These are phyloP conservation scores for Populus hybrid DNA, from an alignment of 441 rosid genomes.

Conservation along the genomic window DNA sequence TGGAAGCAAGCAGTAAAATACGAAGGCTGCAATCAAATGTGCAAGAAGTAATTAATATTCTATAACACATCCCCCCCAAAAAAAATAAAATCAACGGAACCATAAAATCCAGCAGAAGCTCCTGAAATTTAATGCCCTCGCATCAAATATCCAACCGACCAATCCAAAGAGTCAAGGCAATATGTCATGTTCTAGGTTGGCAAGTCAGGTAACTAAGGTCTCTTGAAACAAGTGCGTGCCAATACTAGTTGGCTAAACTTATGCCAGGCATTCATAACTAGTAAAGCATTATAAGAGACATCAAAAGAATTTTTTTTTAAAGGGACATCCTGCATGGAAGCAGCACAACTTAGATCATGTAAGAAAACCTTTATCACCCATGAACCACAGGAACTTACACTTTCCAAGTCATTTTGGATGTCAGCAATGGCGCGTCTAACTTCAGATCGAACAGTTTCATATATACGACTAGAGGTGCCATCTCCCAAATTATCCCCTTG, in stretches of 20 bases:
- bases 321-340: background rate
- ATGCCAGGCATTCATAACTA: background rate
- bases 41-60: background rate
- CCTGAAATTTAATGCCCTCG: background rate
- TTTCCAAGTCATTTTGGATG: constrained; percentile 52
- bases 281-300: background rate
- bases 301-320: too few species aligned
- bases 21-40: background rate
- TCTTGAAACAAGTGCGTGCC: background rate
- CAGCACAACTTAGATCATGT: background rate
- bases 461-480: constrained; percentile 38
- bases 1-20: background rate
- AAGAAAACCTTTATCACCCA: background rate
- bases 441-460: constrained; percentile 60
- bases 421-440: constrained; percentile 60
- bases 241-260: background rate
- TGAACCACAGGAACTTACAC: constrained; percentile 25
- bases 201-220: background rate
- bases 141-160: background rate
- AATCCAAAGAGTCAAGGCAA: background rate
- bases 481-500: constrained; percentile 32
- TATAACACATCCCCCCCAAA: background rate
- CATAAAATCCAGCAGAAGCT: background rate
- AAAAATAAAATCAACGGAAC: background rate
- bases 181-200: background rate